These are phyloP conservation scores for Pulicaria dysenterica DNA, from an alignment of 129 eudicot species.

Conservation along the genomic window DNA sequence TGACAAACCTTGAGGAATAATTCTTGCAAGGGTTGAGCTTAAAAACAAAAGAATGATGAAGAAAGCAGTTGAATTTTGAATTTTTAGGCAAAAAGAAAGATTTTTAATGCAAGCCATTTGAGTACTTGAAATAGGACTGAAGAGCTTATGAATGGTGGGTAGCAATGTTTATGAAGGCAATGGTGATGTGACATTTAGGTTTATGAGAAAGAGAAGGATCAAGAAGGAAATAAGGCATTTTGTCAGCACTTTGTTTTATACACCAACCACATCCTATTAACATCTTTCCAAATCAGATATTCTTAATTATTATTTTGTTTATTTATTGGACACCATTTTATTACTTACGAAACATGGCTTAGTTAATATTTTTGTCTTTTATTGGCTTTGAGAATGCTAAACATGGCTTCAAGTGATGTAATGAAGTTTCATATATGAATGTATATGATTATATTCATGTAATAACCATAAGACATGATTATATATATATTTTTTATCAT, in stretches of 20 bases:
- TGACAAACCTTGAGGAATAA: conserved; percentile 23
- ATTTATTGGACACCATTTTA: not conserved
- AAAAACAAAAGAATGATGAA: conserved; percentile 6
- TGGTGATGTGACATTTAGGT: conserved; percentile 11
- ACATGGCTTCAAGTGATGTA: no score
- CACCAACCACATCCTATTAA: conserved; percentile 2
- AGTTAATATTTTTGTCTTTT: no score
- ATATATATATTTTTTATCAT: no score
- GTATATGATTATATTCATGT: no score
- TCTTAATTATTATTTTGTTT: not conserved
- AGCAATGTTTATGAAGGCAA: not conserved
- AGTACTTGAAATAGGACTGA: not conserved
- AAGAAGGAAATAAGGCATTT: conserved; percentile 3
- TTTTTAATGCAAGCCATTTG: conserved; percentile 13
- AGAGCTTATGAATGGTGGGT: not conserved
- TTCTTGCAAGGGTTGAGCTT: conserved; percentile 4
- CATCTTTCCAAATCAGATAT: not conserved
- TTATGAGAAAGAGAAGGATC: conserved; percentile 25
- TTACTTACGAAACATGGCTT: no score
- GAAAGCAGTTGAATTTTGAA: not conserved
- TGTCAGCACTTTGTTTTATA: conserved; percentile 28
- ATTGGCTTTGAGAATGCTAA: no score
- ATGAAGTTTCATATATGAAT: no score
- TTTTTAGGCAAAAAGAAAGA: not conserved
- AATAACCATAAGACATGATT: no score